A percentile compares a stretch with the other conserved stretches of the same genome.
These are phyloP conservation scores for Zygotorulaspora florentina DNA, from an alignment of 805 yeast species.

Conservation along the genomic window DNA sequence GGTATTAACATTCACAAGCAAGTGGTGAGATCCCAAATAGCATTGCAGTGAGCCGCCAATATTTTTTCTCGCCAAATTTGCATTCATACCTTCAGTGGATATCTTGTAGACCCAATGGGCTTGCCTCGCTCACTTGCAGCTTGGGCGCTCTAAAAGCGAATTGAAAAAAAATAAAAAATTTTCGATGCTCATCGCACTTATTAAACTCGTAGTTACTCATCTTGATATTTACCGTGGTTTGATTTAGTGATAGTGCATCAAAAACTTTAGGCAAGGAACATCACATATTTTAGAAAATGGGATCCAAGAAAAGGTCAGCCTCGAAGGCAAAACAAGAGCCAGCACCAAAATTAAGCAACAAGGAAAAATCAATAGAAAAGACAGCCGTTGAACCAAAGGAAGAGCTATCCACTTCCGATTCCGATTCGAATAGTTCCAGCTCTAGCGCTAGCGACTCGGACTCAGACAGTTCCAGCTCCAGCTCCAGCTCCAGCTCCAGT, in stretches of 20 bases:
- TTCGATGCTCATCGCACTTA: conserved; percentile 1
- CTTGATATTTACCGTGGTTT: not conserved
- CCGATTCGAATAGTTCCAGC: conserved; percentile 39
- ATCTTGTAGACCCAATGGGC: too few species aligned
- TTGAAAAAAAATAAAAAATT: not conserved
- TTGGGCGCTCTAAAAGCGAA: not conserved
- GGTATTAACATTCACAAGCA: too few species aligned
- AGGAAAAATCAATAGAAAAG: conserved; percentile 20
- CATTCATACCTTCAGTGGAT: too few species aligned
- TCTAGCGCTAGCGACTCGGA: conserved; percentile 37
- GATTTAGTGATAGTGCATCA: not conserved
- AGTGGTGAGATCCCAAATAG: too few species aligned
- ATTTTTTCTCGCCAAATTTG: too few species aligned
- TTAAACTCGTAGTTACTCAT: not conserved
- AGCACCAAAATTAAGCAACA: conserved; percentile 31
- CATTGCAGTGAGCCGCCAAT: too few species aligned
- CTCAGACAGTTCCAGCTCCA: conserved; percentile 2
- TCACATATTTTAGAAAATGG: conserved; percentile 10
- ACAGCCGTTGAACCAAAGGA: conserved; percentile 4
- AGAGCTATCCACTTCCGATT: conserved; percentile 35
- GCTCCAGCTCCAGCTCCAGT: conserved; percentile 11
- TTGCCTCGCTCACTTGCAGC: too few species aligned
- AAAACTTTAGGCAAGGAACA: not conserved
- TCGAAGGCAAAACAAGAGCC: conserved; percentile 14
- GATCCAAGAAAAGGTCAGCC: conserved; percentile 15